Evolutionary conservation across 768 basidiomycete genomes (phyloP).

Genomic region (Serendipita vermifera): DNA sequence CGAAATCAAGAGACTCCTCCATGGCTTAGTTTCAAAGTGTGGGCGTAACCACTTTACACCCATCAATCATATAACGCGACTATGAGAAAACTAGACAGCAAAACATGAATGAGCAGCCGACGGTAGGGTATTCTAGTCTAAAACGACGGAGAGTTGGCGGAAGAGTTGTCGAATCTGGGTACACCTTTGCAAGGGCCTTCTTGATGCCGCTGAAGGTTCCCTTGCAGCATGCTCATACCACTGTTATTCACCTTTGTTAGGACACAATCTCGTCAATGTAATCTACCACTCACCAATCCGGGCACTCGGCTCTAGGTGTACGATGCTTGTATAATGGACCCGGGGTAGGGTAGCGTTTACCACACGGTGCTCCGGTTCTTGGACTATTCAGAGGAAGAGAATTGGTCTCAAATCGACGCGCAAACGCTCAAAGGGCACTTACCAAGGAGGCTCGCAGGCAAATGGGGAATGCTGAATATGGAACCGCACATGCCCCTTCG

Average conservation of each 20-base stretch:
- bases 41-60: background rate
- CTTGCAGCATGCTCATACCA: background rate
- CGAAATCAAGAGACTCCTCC: no score
- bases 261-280: no score
- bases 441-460: conserved; percentile 2
- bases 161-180: no score
- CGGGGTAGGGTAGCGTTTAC: background rate
- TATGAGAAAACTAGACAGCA: background rate
- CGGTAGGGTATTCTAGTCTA: no score
- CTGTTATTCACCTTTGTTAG: no score
- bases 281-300: background rate
- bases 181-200: background rate
- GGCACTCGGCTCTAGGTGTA: background rate
- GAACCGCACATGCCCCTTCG: conserved; percentile 6
- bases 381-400: conserved; percentile 3
- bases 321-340: conserved; percentile 1
- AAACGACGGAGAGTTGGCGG: no score
- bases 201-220: background rate
- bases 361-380: background rate
- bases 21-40: background rate
- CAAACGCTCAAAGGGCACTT: no score
- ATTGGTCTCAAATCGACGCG: background rate
- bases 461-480: conserved; percentile 2
- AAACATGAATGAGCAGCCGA: background rate
- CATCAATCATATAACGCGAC: no score